Conservation (phyloP, 2,329 filamentous ascomycete species). For the Fusarium bactridioides region DNA sequence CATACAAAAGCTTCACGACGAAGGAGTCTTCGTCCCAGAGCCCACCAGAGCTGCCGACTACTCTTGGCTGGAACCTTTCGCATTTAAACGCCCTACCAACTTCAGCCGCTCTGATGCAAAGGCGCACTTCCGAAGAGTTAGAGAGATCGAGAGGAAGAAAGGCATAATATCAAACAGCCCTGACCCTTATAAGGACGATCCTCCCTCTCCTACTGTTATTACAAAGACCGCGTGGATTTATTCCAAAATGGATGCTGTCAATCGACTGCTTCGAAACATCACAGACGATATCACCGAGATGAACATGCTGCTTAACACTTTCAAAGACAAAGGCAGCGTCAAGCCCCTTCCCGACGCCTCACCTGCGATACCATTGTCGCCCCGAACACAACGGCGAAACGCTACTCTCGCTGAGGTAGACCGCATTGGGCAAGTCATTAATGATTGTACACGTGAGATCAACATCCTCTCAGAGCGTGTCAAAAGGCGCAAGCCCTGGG, state of each 20-base stretch:
- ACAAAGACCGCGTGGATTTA: slow-evolving; percentile 12
- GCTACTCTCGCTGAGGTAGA: slow-evolving; percentile 3
- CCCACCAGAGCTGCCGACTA: slow-evolving; percentile 6
- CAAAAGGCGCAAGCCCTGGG: background rate
- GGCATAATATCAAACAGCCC: background rate
- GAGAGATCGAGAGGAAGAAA: background rate
- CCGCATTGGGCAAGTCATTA: background rate
- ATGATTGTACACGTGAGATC: background rate
- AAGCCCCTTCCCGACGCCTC: background rate
- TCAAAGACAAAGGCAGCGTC: background rate
- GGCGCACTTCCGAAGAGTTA: background rate
- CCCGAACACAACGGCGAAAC: background rate
- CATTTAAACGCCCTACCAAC: background rate
- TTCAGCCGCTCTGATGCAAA: background rate
- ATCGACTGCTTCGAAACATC: slow-evolving; percentile 1
- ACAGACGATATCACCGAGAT: background rate
- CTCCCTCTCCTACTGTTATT: background rate
- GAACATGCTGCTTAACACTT: background rate
- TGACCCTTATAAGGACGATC: background rate
- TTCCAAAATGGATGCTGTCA: slow-evolving; percentile 3
- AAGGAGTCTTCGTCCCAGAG: background rate
- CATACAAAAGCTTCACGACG: slow-evolving; percentile 4
- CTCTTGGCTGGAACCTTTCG: background rate
- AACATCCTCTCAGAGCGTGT: background rate
- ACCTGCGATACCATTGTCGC: background rate